Percentiles rank a stretch among this genome's conserved stretches.
phyloP scores from a whole-genome alignment of 805 yeast genomes.

The Hanseniaspora osmophila region DNA sequence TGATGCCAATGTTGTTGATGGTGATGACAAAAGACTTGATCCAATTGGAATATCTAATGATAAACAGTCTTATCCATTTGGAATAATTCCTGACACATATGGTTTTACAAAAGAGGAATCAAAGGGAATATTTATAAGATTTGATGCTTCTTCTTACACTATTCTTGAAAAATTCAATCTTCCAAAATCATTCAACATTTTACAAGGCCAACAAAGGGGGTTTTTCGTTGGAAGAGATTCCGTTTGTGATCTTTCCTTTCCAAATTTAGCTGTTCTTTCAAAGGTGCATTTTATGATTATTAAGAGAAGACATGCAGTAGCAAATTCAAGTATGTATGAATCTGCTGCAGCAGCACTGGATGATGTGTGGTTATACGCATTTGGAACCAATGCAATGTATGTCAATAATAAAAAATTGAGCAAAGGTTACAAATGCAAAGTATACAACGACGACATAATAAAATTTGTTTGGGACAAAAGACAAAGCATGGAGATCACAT shows the following conservation, averaged over 20 bases:
- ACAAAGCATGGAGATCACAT: constrained; percentile 40
- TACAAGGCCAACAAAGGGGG: constrained; percentile 46
- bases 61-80: not conserved
- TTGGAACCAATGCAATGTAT: constrained; percentile 66
- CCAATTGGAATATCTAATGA: not conserved
- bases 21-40: not conserved
- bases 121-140: too few relatives aligned
- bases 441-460: constrained; percentile 53
- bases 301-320: constrained; percentile 49
- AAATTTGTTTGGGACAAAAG: constrained; percentile 51
- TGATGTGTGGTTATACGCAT: constrained; percentile 69
- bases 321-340: constrained; percentile 37
- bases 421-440: constrained; percentile 43
- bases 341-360: constrained; percentile 63
- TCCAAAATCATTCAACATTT: constrained; percentile 34
- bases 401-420: constrained; percentile 48
- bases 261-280: constrained; percentile 62
- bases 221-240: constrained; percentile 64
- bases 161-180: too few relatives aligned
- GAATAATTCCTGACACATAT: not conserved
- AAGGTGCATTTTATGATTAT: constrained; percentile 65
- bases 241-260: constrained; percentile 42
- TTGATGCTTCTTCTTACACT: too few relatives aligned
- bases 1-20: not conserved
- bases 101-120: too few relatives aligned